Evolutionary conservation across 2,329 filamentous ascomycete species (phyloP).

Genomic region (Beauveria brongniartii): DNA sequence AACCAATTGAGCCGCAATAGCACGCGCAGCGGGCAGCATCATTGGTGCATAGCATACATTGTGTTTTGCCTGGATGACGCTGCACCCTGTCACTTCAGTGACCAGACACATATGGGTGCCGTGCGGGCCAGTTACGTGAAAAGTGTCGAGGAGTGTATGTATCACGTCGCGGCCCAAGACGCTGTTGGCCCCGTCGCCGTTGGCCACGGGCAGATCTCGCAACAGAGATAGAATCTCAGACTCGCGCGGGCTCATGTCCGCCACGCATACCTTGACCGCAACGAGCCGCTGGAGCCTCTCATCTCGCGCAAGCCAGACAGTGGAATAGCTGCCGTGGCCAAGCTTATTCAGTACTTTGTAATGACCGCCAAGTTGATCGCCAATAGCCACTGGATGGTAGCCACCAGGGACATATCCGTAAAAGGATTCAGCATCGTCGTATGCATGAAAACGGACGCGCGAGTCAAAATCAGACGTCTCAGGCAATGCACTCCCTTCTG

Average conservation of each 20-base stretch:
- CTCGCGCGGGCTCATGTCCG: background rate
- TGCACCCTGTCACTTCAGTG: slow-evolving; percentile 15
- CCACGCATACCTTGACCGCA: slow-evolving; percentile 13
- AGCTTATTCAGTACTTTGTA: slow-evolving; percentile 31
- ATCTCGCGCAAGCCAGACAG: slow-evolving; percentile 33
- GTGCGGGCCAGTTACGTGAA: slow-evolving; percentile 14
- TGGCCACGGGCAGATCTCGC: background rate
- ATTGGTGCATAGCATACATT: slow-evolving; percentile 7
- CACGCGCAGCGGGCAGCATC: slow-evolving; percentile 15
- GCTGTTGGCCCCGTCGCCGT: background rate
- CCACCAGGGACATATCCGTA: background rate
- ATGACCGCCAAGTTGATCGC: slow-evolving; percentile 14
- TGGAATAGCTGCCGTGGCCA: slow-evolving; percentile 30
- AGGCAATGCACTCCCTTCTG: background rate
- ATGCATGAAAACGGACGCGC: background rate
- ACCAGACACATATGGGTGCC: slow-evolving; percentile 16
- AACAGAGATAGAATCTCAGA: background rate
- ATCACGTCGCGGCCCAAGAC: background rate
- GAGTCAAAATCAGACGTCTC: background rate
- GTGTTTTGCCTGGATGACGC: slow-evolving; percentile 8
- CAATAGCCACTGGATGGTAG: slow-evolving; percentile 7
- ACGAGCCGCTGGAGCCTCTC: slow-evolving; percentile 8
- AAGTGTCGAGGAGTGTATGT: slow-evolving; percentile 14
- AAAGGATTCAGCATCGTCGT: background rate
- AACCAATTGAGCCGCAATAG: slow-evolving; percentile 14